Evolutionary conservation across 192 early-diverging fungal species (phyloP), one percentile per base, ranked within the genome.

Genomic region (Coemansia sp.): DNA sequence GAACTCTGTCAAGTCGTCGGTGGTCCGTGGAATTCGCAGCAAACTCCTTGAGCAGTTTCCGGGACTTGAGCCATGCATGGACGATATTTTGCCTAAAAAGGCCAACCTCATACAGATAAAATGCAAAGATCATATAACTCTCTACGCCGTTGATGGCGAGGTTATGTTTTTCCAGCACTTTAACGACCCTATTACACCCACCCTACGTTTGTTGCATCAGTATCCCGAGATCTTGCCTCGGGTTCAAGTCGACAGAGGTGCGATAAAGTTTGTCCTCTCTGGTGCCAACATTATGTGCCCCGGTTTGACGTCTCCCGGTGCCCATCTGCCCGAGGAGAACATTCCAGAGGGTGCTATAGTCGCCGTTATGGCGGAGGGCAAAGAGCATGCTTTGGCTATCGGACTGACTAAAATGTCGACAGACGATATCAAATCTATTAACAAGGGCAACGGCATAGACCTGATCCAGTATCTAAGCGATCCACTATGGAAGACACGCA

Each of bases 211-310:
- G 27, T 79, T 99, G 50, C 98, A 98, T 80, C 90, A 92, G 87
- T 98, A 92, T 85, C 98, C 98, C 0, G 90, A 91, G 81, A 94
- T 97, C 55, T 85, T 98, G 75, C 95, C 96, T 38, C 85, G 85
- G 22, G 81, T 98, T 60, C 95, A 97, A 71, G 95, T 98, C 29
- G 98, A 99, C 76, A 88, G 91, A 15, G 98, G 98, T 7, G 98
- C 98, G 41, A 98, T 98, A 81, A 98, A 98, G 84, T 97, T 96
- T 83, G 93, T 99, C 6, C 89, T 99, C 22, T 91, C 91, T 12
- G 97, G 97, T 1, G 96, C 96, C 57, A 94, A 97, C 78, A 96
- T 99, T 71, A 99, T 99, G 98, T 98, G 96, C 69, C 98, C 96
- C 5, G 98, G 98, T 34, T 79, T 99, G 76, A 99, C 98, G 16